phyloP scores from a whole-genome alignment of 2,329 filamentous ascomycete species.

The Cladophialophora bantiana region DNA sequence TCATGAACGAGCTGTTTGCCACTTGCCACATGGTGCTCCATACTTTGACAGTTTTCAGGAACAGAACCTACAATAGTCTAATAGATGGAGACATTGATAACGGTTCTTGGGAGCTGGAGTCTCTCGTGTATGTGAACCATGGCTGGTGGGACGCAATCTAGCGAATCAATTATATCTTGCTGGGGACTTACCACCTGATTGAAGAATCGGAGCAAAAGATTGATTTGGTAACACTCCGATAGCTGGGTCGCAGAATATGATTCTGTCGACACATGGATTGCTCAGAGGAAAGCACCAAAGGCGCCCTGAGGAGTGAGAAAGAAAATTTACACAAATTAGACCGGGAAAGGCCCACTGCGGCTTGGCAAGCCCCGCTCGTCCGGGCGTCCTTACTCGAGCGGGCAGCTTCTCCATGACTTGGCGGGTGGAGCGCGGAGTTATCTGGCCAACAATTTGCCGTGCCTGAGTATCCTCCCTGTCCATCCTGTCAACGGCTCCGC shows the following conservation, averaged over 20 bases:
- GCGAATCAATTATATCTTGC: background rate
- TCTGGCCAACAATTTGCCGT: background rate
- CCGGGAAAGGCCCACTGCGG: background rate
- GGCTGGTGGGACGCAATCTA: background rate
- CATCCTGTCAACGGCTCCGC: background rate
- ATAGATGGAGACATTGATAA: background rate
- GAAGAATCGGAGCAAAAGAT: background rate
- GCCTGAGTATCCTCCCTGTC: background rate
- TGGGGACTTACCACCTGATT: background rate
- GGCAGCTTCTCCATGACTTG: background rate
- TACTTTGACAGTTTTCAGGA: background rate
- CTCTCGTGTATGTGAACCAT: background rate
- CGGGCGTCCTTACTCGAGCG: background rate
- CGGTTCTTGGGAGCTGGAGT: background rate
- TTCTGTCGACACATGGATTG: constrained; percentile 1
- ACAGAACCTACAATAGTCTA: background rate
- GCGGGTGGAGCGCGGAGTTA: background rate
- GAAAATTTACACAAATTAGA: background rate
- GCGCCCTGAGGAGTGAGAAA: background rate
- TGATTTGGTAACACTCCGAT: background rate
- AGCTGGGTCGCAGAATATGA: background rate
- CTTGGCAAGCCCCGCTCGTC: background rate
- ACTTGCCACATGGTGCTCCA: background rate
- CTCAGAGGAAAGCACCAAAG: background rate
- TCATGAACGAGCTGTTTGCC: background rate